phyloP scores from a whole-genome alignment of 1,284 basidiomycete genomes.

The Apiotrichum siamense region DNA sequence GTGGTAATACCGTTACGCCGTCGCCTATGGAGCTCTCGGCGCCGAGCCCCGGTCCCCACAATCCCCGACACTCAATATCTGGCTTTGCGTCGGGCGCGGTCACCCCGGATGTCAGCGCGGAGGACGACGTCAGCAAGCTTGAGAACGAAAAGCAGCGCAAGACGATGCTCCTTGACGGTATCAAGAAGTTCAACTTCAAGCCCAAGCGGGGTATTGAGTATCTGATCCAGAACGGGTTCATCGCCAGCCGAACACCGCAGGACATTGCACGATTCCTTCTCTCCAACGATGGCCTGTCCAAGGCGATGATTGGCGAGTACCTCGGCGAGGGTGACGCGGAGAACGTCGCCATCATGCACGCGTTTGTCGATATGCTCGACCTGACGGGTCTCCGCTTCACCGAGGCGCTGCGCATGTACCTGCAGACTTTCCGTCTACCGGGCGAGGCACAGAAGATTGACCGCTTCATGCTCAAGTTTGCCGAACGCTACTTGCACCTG shows the following conservation, averaged over 20 bases:
- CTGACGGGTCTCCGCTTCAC: conserved; percentile 75
- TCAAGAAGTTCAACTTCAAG: conserved; percentile 98
- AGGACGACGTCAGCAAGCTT: conserved; percentile 86
- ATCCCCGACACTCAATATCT: conserved; percentile 12
- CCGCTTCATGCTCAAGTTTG: conserved; percentile 97
- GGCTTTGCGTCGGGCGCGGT: conserved; percentile 41
- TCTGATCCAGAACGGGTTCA: conserved; percentile 83
- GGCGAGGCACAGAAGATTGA: conserved; percentile 97
- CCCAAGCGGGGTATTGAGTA: conserved; percentile 92
- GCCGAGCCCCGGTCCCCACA: conserved; percentile 20
- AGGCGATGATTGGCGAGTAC: conserved; percentile 96
- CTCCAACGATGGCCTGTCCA: conserved; percentile 86
- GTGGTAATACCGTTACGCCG: conserved; percentile 6
- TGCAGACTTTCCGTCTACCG: conserved; percentile 90
- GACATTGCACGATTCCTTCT: conserved; percentile 86
- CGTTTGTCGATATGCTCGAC: conserved; percentile 85
- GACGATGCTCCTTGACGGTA: conserved; percentile 88
- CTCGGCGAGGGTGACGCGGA: conserved; percentile 86
- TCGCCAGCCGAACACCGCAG: conserved; percentile 64
- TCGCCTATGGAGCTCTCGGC: conserved; percentile 20
- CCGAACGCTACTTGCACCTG: conserved; percentile 83
- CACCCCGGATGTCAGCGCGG: conserved; percentile 61
- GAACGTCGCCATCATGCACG: conserved; percentile 90
- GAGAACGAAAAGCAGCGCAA: conserved; percentile 97
- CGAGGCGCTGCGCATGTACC: conserved; percentile 76